Base-by-base conservation (phyloP, 2,329 filamentous ascomycete species). In the Daldinia eschscholtzii region DNA sequence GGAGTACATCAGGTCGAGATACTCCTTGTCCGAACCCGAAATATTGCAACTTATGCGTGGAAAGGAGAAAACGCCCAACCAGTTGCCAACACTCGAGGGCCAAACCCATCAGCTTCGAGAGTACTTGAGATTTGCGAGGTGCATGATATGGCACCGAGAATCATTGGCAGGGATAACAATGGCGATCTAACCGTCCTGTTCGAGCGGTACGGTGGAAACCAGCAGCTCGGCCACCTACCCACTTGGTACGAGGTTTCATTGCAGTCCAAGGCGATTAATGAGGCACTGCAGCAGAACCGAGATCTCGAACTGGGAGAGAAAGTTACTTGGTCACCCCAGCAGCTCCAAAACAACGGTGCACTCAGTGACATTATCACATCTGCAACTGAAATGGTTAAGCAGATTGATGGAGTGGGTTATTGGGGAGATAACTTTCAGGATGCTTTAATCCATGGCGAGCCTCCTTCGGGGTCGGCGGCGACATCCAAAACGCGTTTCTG, bases 321-420 rank as follows among this genome's bases (percentile, higher is more conserved):
- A 60, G 71, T 69, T 3, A 53, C 39, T 10, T 79, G 77, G 77
- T 68, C 66, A 7, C 56, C 70, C 0, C 65, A 74, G 30, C 57
- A 69, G 4, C 69, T 79, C 28, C 48, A 71, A 13, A 28, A 71
- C 9, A 60, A 59, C 6, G 72, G 72, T 13, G 70, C 70, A 6
- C 70, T 77, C 30, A 68, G 75, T 6, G 65, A 67, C 0, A 64
- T 79, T 15, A 41, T 78, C 50, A 52, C 26, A n/a, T 71, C 72
- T 10, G 69, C 76, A 3, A 71, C 57, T 1, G 35, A 67, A 1
- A 65, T 75, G 60, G 70, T 78, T 55, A 75, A 76, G 62, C 70
- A 70, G 1, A 75, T 79, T 64, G 77, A 79, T 57, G 72, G 73
- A 2, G 67, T 79, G 3, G 77, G 76, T 6, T 71, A 63, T 37